Conservation (phyloP, 202 grass and related monocot species). For the Zizania palustris region DNA sequence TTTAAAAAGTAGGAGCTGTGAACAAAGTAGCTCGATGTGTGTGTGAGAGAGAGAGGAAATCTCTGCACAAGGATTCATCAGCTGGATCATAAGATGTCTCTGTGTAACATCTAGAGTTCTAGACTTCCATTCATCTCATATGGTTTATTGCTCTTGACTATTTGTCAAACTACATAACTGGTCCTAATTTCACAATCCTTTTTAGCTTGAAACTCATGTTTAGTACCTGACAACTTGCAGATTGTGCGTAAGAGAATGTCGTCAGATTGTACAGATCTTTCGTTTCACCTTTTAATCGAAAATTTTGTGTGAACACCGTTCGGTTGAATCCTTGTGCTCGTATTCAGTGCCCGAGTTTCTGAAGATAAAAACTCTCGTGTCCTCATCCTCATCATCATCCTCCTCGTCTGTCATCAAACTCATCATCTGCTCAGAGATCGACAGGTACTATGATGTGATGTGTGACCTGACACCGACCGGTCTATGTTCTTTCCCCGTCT, state of each 20-base stretch:
- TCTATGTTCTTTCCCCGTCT: not conserved
- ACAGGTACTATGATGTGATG: conserved; percentile 3
- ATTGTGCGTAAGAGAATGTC: not conserved
- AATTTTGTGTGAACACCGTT: too few relatives aligned
- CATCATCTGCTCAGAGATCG: not conserved
- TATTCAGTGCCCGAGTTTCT: not conserved
- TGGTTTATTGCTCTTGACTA: not conserved
- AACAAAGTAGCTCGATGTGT: too few relatives aligned
- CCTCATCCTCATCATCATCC: too few relatives aligned
- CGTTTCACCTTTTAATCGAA: not conserved
- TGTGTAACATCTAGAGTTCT: conserved; percentile 2
- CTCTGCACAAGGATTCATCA: not conserved
- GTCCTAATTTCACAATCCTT: not conserved
- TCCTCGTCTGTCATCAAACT: too few relatives aligned
- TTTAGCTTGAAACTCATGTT: not conserved
- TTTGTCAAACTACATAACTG: not conserved
- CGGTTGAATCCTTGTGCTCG: not conserved
- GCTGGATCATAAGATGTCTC: not conserved
- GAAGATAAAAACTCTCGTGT: too few relatives aligned
- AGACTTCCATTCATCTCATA: not conserved
- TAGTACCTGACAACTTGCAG: not conserved
- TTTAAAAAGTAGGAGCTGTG: conserved; percentile 40
- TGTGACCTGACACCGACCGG: not conserved
- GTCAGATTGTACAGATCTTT: not conserved
- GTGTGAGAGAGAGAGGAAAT: too few relatives aligned